phyloP scores from a whole-genome alignment of 2,329 filamentous ascomycete species.

The Huntiella savannae region DNA sequence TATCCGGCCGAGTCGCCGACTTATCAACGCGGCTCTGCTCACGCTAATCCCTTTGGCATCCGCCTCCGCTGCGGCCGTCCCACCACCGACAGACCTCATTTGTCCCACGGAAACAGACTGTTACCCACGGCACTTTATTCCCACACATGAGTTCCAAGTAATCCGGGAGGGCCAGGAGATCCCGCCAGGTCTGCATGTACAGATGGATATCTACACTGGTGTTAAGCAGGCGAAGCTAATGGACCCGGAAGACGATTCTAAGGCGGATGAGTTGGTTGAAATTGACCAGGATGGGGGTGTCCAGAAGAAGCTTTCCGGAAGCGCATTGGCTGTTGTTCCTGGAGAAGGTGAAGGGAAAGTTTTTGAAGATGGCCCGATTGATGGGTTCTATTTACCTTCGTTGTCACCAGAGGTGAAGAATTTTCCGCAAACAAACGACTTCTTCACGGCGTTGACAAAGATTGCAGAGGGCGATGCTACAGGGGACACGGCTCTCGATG shows the following conservation, averaged over 20 bases:
- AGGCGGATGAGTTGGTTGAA: constrained; percentile 27
- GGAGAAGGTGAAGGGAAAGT: constrained; percentile 16
- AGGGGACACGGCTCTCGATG: constrained; percentile 22
- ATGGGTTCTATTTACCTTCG: constrained; percentile 25
- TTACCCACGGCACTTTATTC: constrained; percentile 43
- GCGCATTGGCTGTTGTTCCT: not conserved
- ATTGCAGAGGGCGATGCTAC: constrained; percentile 27
- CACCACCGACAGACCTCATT: constrained; percentile 33
- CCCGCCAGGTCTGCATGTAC: constrained; percentile 45
- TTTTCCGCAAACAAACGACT: constrained; percentile 17
- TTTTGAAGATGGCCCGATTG: constrained; percentile 29
- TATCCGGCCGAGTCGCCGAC: too few relatives aligned
- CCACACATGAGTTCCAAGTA: constrained; percentile 44
- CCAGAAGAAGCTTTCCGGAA: constrained; percentile 14
- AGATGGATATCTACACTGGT: constrained; percentile 44
- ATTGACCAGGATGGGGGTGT: constrained; percentile 26
- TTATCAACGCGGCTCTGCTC: not conserved
- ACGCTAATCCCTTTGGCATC: constrained; percentile 4
- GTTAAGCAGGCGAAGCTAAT: constrained; percentile 48
- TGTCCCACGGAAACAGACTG: constrained; percentile 44
- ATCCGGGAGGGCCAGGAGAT: constrained; percentile 46
- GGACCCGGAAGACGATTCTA: constrained; percentile 38
- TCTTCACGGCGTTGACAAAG: constrained; percentile 26
- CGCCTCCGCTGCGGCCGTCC: not conserved
- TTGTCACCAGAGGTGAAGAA: constrained; percentile 6